phyloP scores from a whole-genome alignment of 225 moss, liverwort and hornwort genomes.

The Bryoerythrophyllum caledonicum region DNA sequence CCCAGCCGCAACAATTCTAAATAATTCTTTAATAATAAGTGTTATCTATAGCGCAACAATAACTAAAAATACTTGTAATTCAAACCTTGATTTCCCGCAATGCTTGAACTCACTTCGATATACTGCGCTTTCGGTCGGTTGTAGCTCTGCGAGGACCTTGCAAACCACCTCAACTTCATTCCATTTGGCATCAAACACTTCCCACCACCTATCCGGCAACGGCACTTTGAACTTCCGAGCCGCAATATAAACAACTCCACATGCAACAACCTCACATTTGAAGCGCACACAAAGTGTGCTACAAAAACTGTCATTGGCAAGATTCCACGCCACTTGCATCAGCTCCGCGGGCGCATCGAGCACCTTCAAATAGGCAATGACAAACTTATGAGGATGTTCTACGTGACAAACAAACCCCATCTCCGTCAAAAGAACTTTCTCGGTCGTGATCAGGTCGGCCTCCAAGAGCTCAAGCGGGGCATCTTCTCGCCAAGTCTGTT shows the following conservation, averaged over 20 bases:
- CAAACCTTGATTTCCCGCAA: too few relatives aligned
- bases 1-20: too few relatives aligned
- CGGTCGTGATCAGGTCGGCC: slow-evolving; percentile 89
- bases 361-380: slow-evolving; percentile 84
- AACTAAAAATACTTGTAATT: too few relatives aligned
- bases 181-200: too few relatives aligned
- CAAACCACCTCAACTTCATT: too few relatives aligned
- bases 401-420: slow-evolving; percentile 99
- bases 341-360: slow-evolving; percentile 69
- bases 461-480: slow-evolving; percentile 68
- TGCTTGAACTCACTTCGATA: slow-evolving; percentile 56
- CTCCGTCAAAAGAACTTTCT: slow-evolving; percentile 92
- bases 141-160: too few relatives aligned
- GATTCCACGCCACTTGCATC: slow-evolving; percentile 98
- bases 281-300: slow-evolving; percentile 80
- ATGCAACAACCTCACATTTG: slow-evolving; percentile 85
- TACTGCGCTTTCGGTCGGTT: slow-evolving; percentile 73
- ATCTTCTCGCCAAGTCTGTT: slow-evolving; percentile 71
- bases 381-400: slow-evolving; percentile 98
- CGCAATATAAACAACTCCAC: slow-evolving; percentile 95
- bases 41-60: too few relatives aligned
- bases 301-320: slow-evolving; percentile 91
- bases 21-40: too few relatives aligned
- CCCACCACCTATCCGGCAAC: too few relatives aligned
- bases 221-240: slow-evolving; percentile 79